Percentiles rank a stretch among this genome's conserved stretches.
Evolutionary conservation across 495 filamentous ascomycete species (phyloP).

Genomic region (Daldinia vernicosa): DNA sequence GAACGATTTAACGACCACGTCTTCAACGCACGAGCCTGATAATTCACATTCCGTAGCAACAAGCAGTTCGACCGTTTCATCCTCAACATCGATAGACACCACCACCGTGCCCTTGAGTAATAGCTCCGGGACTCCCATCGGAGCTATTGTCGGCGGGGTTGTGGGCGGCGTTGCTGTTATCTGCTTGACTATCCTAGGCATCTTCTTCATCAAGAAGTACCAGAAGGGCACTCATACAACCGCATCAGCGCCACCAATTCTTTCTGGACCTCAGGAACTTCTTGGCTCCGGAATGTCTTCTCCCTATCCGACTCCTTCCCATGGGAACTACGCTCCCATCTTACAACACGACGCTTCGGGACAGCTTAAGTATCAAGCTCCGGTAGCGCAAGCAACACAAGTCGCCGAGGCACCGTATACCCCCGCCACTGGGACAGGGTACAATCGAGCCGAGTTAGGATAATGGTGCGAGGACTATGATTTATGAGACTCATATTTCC

Average conservation of each 20-base stretch:
- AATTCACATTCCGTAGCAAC: neutral
- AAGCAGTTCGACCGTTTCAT: neutral
- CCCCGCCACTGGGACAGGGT: slow-evolving; percentile 22
- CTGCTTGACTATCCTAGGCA: slow-evolving; percentile 18
- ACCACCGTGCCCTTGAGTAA: slow-evolving; percentile 8
- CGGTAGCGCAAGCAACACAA: slow-evolving; percentile 8
- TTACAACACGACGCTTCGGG: slow-evolving; percentile 6
- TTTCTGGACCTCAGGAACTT: slow-evolving; percentile 29
- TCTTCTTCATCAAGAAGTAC: slow-evolving; percentile 30
- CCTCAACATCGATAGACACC: slow-evolving; percentile 1
- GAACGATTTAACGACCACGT: neutral
- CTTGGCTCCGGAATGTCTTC: neutral
- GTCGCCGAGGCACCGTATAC: slow-evolving; percentile 22
- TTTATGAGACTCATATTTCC: neutral
- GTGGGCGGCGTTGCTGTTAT: slow-evolving; percentile 31
- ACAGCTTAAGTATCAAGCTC: slow-evolving; percentile 12
- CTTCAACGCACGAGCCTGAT: slow-evolving; percentile 1
- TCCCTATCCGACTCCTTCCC: neutral
- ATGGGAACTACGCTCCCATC: slow-evolving; percentile 5
- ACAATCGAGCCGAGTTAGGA: slow-evolving; percentile 32
- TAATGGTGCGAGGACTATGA: neutral
- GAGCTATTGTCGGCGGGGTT: slow-evolving; percentile 35
- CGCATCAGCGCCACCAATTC: neutral
- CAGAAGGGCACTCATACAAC: neutral
- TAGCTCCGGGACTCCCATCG: slow-evolving; percentile 13